These are phyloP conservation scores for Euphorbia lathyris DNA, from an alignment of 345 rosid genomes.

Conservation along the genomic window DNA sequence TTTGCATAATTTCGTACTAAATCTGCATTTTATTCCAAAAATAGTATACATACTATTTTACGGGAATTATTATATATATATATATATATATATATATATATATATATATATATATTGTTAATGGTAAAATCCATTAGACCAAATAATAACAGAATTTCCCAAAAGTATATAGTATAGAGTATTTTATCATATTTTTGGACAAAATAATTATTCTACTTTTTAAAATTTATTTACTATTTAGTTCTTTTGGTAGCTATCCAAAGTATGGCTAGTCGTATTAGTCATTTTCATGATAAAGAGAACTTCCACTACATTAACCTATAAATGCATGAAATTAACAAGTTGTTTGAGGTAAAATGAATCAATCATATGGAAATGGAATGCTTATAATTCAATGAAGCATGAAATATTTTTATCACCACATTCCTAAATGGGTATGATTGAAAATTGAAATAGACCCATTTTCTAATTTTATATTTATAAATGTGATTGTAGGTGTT, in stretches of 20 bases:
- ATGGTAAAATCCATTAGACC: too few relatives aligned
- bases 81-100: too few relatives aligned
- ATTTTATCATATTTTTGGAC: too few relatives aligned
- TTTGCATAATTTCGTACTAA: too few relatives aligned
- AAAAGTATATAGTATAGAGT: too few relatives aligned
- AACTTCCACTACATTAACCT: not conserved
- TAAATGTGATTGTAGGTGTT: slow-evolving; percentile 23
- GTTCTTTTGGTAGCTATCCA: not conserved
- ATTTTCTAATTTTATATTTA: too few relatives aligned
- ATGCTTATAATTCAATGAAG: not conserved
- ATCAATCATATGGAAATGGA: not conserved
- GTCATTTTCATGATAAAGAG: slow-evolving; percentile 6
- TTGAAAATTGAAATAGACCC: too few relatives aligned
- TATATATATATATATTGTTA: too few relatives aligned
- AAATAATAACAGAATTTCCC: too few relatives aligned
- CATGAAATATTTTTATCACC: not conserved
- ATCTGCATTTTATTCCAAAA: too few relatives aligned
- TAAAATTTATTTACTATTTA: not conserved
- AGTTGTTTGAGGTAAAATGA: not conserved
- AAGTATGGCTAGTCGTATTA: not conserved
- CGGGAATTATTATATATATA: too few relatives aligned
- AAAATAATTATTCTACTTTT: not conserved
- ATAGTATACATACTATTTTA: too few relatives aligned
- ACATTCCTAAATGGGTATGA: not conserved
- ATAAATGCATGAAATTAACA: not conserved